Percentiles rank a stretch among this genome's conserved stretches.
Evolutionary conservation across 2,329 filamentous ascomycete genomes (phyloP).

Genomic region (Drechslerella dactyloides): DNA sequence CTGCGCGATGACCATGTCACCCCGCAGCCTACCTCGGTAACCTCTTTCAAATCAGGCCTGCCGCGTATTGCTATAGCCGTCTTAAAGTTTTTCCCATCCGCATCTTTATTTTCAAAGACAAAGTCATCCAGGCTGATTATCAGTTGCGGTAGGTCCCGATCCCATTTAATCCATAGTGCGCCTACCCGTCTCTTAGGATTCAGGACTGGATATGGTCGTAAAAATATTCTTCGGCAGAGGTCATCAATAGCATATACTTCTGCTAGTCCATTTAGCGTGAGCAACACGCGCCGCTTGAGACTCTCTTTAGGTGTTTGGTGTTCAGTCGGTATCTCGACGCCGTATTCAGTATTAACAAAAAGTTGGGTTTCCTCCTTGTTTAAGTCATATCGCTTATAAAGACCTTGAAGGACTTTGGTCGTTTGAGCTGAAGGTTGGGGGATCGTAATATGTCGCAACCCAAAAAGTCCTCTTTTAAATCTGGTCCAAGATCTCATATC

Average conservation of each 20-base stretch:
- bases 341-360: too few species aligned
- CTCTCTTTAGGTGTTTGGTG: not conserved
- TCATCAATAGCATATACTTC: conserved; percentile 26
- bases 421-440: conserved; percentile 21
- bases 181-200: conserved; percentile 24
- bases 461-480: not conserved
- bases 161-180: conserved; percentile 18
- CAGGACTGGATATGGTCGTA: conserved; percentile 7
- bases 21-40: conserved; percentile 13
- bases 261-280: conserved; percentile 10
- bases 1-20: conserved; percentile 20
- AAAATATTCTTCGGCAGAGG: conserved; percentile 16
- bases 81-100: not conserved
- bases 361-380: not conserved
- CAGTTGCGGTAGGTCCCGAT: conserved; percentile 10
- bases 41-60: not conserved
- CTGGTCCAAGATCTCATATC: not conserved
- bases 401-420: not conserved
- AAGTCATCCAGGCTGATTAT: conserved; percentile 18
- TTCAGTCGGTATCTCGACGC: too few species aligned
- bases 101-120: not conserved
- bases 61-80: not conserved
- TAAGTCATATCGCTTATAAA: not conserved
- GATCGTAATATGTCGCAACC: conserved; percentile 21
- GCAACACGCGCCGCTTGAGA: conserved; percentile 6